Base-by-base conservation (phyloP, 345 rosid species). In the Xanthoceras sorbifolium region DNA sequence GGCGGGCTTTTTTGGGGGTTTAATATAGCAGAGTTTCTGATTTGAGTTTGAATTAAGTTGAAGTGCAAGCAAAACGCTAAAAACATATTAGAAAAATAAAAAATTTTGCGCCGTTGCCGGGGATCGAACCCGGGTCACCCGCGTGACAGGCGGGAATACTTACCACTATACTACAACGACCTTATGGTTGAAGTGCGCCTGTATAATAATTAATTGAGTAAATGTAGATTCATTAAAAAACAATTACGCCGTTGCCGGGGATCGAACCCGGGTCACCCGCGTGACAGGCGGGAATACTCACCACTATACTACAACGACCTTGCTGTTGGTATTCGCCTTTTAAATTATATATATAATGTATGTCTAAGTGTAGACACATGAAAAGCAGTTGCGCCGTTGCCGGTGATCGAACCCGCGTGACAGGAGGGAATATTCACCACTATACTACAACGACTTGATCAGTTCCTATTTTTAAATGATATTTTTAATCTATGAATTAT, bases 121-220 rank as follows among this genome's bases (percentile, higher is more conserved):
- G 90, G 91, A 90, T 92, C 98, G 98, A 94, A 91, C 93, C 88
- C 97, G 91, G 96, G 97, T 89, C 97, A 5, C 67, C 75, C 87
- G 87, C 82, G 89, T 87, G 93, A 86, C 87, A 86, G 93, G 81
- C 89, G 80, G 87, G 81, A 80, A 81, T 85, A 80, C 87, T 78
- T 0, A 82, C 90, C 90, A 86, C 92, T 82, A 86, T 87, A 85
- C 86, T 85, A 88, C 89, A 83, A 86, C 91, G 87, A 85, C 89
- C 0, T 0, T 0, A 17, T 14, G 17, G 18, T 15, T 12, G 52
- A 12, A 1, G 3, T 12, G 1, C 0, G 20, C 7, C n/a, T 17
- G 5, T 50, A 0, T 17, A n/a, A 0, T 7, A 6, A 4, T 0
- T 0, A 54, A 57, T 0, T n/a, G n/a, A 22, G 0, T 1, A 0